Percentiles rank a stretch among this genome's conserved stretches.
Evolutionary conservation across 2,329 filamentous ascomycete species (phyloP).

Genomic region (Nothophaeocryptopus gaeumannii): DNA sequence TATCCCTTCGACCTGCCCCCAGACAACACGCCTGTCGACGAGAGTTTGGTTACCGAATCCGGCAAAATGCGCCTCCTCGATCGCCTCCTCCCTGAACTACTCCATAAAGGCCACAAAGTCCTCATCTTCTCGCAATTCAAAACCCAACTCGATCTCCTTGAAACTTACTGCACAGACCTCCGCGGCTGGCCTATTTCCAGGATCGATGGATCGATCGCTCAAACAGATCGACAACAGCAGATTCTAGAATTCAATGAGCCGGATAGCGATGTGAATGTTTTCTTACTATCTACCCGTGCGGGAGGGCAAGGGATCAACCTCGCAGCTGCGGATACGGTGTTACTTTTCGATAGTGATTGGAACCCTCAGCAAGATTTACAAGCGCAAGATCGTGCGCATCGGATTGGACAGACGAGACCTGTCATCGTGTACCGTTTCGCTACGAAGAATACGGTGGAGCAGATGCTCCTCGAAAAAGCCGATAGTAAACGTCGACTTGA

Average conservation of each 20-base stretch:
- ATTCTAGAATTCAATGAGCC: slow-evolving; percentile 50
- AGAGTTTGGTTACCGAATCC: slow-evolving; percentile 78
- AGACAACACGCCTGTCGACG: slow-evolving; percentile 62
- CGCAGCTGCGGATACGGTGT: slow-evolving; percentile 84
- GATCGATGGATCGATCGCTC: slow-evolving; percentile 83
- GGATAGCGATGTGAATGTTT: slow-evolving; percentile 57
- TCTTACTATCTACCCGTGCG: slow-evolving; percentile 84
- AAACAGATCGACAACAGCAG: slow-evolving; percentile 54
- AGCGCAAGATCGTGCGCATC: slow-evolving; percentile 90
- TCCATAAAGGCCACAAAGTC: slow-evolving; percentile 77
- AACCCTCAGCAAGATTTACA: slow-evolving; percentile 97
- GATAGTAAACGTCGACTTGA: slow-evolving; percentile 90
- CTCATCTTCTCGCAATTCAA: slow-evolving; percentile 97
- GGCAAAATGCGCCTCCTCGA: slow-evolving; percentile 97
- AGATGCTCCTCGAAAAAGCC: slow-evolving; percentile 78
- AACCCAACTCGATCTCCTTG: slow-evolving; percentile 84
- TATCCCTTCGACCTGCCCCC: slow-evolving; percentile 69
- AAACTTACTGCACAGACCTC: slow-evolving; percentile 78
- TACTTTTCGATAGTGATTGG: slow-evolving; percentile 87
- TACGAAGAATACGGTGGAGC: slow-evolving; percentile 89
- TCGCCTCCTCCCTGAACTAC: slow-evolving; percentile 72
- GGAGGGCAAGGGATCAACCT: slow-evolving; percentile 96
- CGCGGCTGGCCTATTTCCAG: slow-evolving; percentile 79
- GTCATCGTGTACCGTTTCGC: slow-evolving; percentile 93
- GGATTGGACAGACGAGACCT: slow-evolving; percentile 88